phyloP scores from a whole-genome alignment of 2,329 filamentous ascomycete genomes.

The Aspergillus calidoustus region DNA sequence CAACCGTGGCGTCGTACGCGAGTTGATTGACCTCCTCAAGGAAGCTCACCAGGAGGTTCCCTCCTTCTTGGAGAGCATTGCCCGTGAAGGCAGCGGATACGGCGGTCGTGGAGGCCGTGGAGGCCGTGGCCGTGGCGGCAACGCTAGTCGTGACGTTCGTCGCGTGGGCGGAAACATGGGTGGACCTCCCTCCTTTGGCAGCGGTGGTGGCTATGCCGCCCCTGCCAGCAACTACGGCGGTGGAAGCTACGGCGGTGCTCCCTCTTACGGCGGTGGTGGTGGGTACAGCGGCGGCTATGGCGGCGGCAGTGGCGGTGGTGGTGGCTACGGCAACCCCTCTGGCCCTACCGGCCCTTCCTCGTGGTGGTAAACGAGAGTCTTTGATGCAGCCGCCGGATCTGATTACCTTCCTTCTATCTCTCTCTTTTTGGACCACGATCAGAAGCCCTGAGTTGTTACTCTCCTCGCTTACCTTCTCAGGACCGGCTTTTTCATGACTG shows the following conservation, averaged over 20 bases:
- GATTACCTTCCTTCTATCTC: conserved; percentile 39
- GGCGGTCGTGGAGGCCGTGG: conserved; percentile 76
- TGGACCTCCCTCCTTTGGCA: conserved; percentile 41
- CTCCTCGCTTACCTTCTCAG: conserved; percentile 34
- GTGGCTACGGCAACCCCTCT: conserved; percentile 45
- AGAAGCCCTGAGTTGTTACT: conserved; percentile 41
- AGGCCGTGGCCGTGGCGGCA: conserved; percentile 66
- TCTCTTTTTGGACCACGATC: conserved; percentile 38
- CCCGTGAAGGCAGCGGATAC: conserved; percentile 84
- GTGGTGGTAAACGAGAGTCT: conserved; percentile 55
- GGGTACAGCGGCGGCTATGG: conserved; percentile 35
- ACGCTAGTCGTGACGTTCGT: conserved; percentile 86
- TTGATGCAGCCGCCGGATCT: conserved; percentile 46
- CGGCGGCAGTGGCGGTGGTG: conserved; percentile 36
- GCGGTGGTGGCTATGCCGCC: conserved; percentile 40
- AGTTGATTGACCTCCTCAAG: conserved; percentile 96
- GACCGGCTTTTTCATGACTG: conserved; percentile 52
- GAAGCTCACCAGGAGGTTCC: conserved; percentile 98
- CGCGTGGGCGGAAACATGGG: conserved; percentile 61
- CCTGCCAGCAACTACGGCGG: conserved; percentile 34
- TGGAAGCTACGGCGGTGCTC: conserved; percentile 31
- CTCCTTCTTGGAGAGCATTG: conserved; percentile 92
- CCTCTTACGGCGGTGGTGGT: conserved; percentile 31
- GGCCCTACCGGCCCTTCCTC: conserved; percentile 55
- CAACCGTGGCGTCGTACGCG: conserved; percentile 96